Conservation (phyloP, 495 filamentous ascomycete species). For the Lindgomyces ingoldianus region DNA sequence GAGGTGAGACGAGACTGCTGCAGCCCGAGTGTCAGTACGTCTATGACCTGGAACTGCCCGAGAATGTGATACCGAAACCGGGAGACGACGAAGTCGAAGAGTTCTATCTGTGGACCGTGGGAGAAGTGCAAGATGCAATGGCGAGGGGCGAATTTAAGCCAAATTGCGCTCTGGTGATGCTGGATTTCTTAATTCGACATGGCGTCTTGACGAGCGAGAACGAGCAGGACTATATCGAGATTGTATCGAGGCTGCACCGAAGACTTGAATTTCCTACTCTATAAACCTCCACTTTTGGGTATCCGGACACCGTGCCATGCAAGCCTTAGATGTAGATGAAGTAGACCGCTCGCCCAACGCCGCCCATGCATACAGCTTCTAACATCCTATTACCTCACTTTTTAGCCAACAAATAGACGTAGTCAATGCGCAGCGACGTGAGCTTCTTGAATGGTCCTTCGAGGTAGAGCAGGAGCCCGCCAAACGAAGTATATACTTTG, state of each 20-base stretch:
- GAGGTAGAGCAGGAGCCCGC: constrained; percentile 82
- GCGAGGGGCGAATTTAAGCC: constrained; percentile 82
- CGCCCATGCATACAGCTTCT: constrained; percentile 21
- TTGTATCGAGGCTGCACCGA: constrained; percentile 74
- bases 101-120: constrained; percentile 74
- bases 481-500: constrained; percentile 90
- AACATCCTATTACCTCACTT: constrained; percentile 55
- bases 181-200: constrained; percentile 91
- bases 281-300: constrained; percentile 22
- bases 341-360: constrained; percentile 19
- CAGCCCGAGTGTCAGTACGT: constrained; percentile 93
- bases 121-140: constrained; percentile 71
- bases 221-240: constrained; percentile 78
- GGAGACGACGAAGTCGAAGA: constrained; percentile 85
- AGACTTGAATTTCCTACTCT: constrained; percentile 74
- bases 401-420: constrained; percentile 91
- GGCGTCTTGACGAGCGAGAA: constrained; percentile 79
- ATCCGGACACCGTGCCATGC: constrained; percentile 23
- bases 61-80: constrained; percentile 67
- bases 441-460: constrained; percentile 96
- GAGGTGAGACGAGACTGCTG: constrained; percentile 81
- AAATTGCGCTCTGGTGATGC: constrained; percentile 79
- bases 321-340: constrained; percentile 1
- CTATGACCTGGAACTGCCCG: constrained; percentile 80
- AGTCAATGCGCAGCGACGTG: constrained; percentile 82